A percentile compares a stretch with the other conserved stretches of the same genome.
Evolutionary conservation across 129 eudicot genomes (phyloP).

Genomic region (Logfia minima): DNA sequence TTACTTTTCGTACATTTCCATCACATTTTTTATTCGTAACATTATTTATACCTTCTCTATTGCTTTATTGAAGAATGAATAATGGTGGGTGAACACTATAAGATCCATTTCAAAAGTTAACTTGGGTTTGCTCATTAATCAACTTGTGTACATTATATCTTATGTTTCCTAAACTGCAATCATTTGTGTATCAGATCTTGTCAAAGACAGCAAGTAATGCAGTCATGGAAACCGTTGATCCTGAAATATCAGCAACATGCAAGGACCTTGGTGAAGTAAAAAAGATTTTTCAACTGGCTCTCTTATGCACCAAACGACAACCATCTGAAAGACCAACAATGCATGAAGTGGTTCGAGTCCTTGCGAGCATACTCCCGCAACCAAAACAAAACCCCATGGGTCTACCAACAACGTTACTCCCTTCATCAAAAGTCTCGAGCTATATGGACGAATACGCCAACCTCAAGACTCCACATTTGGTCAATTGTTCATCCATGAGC

Average conservation of each 20-base stretch:
- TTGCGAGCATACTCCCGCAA: constrained; percentile 55
- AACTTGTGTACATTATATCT: neutral
- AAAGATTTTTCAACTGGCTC: constrained; percentile 88
- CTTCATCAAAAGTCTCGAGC: constrained; percentile 58
- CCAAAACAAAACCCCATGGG: constrained; percentile 32
- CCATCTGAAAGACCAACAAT: constrained; percentile 89
- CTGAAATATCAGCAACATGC: constrained; percentile 67
- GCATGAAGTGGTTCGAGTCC: constrained; percentile 95
- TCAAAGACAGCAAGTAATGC: constrained; percentile 83
- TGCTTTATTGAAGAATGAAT: neutral
- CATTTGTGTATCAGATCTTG: constrained; percentile 46
- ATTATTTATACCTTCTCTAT: neutral
- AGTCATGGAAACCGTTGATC: constrained; percentile 93
- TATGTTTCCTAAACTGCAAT: neutral
- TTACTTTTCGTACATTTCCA: too few species aligned
- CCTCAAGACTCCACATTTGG: constrained; percentile 85
- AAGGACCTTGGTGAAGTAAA: constrained; percentile 76
- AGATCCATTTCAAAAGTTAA: neutral
- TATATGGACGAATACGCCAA: constrained; percentile 92
- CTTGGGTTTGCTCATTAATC: too few species aligned
- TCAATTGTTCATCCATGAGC: constrained; percentile 84
- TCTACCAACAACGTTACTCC: constrained; percentile 31
- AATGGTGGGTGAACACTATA: neutral
- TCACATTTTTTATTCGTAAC: neutral
- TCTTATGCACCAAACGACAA: constrained; percentile 87